Conservation (phyloP, 495 filamentous ascomycete species). For the Halenospora varia region DNA sequence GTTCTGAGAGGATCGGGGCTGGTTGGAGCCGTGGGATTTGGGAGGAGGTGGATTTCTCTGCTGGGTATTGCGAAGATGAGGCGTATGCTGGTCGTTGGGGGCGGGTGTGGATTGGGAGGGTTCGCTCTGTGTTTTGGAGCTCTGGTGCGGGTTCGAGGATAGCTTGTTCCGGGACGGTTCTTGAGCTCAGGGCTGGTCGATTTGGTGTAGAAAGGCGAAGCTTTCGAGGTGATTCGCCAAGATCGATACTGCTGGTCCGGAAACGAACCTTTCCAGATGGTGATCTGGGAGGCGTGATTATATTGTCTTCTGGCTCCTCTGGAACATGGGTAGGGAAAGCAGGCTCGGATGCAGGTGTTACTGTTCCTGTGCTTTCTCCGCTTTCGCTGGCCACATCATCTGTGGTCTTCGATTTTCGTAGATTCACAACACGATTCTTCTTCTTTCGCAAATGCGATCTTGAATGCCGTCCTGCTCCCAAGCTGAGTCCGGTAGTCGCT, state of each 20-base stretch:
- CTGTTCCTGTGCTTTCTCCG: slow-evolving; percentile 33
- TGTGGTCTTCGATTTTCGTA: slow-evolving; percentile 49
- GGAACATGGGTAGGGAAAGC: slow-evolving; percentile 19
- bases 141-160: slow-evolving; percentile 5
- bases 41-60: slow-evolving; percentile 8
- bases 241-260: slow-evolving; percentile 20
- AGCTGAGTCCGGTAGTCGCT: slow-evolving; percentile 54
- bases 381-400: slow-evolving; percentile 34
- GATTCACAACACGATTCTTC: slow-evolving; percentile 91
- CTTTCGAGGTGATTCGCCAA: slow-evolving; percentile 20
- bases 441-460: slow-evolving; percentile 67
- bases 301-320: slow-evolving; percentile 54
- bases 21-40: slow-evolving; percentile 1
- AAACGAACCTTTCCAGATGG: slow-evolving; percentile 41
- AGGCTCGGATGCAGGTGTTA: slow-evolving; percentile 41
- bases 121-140: slow-evolving; percentile 1
- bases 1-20: slow-evolving; percentile 7
- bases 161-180: slow-evolving; percentile 11
- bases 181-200: slow-evolving; percentile 12
- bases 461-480: slow-evolving; percentile 60
- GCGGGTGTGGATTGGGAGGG: slow-evolving; percentile 10
- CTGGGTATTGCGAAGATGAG: neutral
- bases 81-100: neutral
- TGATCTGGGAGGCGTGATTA: slow-evolving; percentile 40
- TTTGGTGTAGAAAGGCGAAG: neutral